Conservation (phyloP, 2,329 filamentous ascomycete genomes). For the Venturia oleaginea region DNA sequence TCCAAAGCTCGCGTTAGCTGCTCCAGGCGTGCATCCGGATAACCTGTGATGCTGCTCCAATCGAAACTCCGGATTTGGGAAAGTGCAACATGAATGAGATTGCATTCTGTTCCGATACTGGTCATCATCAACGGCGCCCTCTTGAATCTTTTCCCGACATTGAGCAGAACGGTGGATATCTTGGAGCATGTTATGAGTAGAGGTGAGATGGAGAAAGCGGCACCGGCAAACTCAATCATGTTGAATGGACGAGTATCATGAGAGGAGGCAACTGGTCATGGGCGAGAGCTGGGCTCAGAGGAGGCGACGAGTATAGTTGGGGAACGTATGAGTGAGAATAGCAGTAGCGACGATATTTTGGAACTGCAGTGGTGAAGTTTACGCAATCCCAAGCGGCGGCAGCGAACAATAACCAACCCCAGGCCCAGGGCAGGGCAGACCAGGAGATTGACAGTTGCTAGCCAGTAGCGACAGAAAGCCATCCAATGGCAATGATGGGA, state of each 20-base stretch:
- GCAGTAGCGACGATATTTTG: not conserved
- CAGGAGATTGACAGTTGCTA: not conserved
- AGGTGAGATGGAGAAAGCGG: conserved; percentile 13
- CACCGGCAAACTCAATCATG: conserved; percentile 12
- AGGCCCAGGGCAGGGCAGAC: not conserved
- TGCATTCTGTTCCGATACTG: conserved; percentile 15
- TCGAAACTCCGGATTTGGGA: conserved; percentile 13
- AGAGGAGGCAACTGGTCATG: not conserved
- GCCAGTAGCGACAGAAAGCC: not conserved
- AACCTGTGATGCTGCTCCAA: not conserved
- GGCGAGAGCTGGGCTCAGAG: not conserved
- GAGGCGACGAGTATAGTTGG: not conserved
- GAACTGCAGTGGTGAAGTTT: not conserved
- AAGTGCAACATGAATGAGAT: conserved; percentile 13
- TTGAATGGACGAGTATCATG: not conserved
- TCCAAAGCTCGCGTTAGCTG: conserved; percentile 13
- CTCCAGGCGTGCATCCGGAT: conserved; percentile 7
- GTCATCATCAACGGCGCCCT: conserved; percentile 14
- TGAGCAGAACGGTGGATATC: conserved; percentile 13
- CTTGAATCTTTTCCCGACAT: conserved; percentile 13
- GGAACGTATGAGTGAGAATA: not conserved
- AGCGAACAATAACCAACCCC: not conserved
- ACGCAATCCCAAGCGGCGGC: not conserved
- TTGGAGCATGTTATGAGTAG: conserved; percentile 11
- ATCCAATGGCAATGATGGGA: not conserved